Conservation (phyloP, 2,329 filamentous ascomycete genomes). For the Karstenula rhodostoma region DNA sequence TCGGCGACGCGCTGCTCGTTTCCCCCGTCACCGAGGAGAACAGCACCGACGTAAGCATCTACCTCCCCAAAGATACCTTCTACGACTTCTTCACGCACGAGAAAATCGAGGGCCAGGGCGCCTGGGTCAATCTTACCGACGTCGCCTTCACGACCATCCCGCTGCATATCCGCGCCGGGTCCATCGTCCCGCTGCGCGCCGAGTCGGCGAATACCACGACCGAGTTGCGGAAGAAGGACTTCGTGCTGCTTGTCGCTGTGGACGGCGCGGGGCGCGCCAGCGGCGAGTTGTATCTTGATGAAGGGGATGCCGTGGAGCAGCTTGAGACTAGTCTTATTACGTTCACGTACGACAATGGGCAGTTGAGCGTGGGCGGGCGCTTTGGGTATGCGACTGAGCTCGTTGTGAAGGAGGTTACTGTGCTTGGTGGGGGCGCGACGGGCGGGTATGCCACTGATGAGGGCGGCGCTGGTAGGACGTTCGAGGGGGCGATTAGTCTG, state of each 20-base stretch:
- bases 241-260: slow-evolving; percentile 75
- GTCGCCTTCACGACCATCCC: slow-evolving; percentile 65
- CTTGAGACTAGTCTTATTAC: slow-evolving; percentile 62
- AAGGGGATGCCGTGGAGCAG: slow-evolving; percentile 73
- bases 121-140: slow-evolving; percentile 54
- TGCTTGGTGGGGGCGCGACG: slow-evolving; percentile 26
- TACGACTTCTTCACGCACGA: slow-evolving; percentile 67
- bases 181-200: slow-evolving; percentile 67
- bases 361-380: slow-evolving; percentile 60
- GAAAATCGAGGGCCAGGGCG: slow-evolving; percentile 57
- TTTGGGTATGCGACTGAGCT: slow-evolving; percentile 60
- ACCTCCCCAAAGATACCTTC: slow-evolving; percentile 66
- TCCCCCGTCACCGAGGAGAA: slow-evolving; percentile 64
- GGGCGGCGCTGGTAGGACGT: slow-evolving; percentile 58
- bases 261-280: slow-evolving; percentile 68
- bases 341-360: slow-evolving; percentile 66
- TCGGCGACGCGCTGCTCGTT: slow-evolving; percentile 63
- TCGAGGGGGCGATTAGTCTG: slow-evolving; percentile 53
- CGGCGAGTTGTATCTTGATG: slow-evolving; percentile 78
- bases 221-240: slow-evolving; percentile 71
- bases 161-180: slow-evolving; percentile 70
- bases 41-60: slow-evolving; percentile 61
- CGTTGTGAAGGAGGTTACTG: slow-evolving; percentile 37
- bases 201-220: slow-evolving; percentile 67
- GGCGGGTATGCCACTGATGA: slow-evolving; percentile 53